Conservation (phyloP, 2,329 filamentous ascomycete genomes). For the Fusarium heterosporum region DNA sequence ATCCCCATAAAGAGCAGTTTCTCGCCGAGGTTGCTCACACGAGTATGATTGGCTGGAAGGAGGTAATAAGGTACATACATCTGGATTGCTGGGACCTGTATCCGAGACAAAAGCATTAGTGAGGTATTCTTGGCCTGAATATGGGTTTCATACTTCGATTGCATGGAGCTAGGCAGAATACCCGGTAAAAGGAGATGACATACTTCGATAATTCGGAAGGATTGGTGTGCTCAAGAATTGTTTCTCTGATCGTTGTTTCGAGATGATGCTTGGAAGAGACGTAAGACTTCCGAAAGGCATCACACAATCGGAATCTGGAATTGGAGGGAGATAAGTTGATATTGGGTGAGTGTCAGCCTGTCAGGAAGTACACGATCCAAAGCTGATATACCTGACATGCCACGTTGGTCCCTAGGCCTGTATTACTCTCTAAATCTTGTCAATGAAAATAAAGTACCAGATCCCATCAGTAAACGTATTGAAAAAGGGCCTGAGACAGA, state of each 20-base stretch:
- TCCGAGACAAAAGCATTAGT: background rate
- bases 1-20: conserved; percentile 33
- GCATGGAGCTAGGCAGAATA: background rate
- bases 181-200: background rate
- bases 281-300: background rate
- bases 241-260: background rate
- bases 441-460: no score
- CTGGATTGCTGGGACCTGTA: background rate
- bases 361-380: background rate
- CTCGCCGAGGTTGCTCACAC: conserved; percentile 8
- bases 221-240: background rate
- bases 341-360: background rate
- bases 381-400: background rate
- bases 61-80: conserved; percentile 12
- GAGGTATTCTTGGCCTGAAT: background rate
- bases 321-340: background rate
- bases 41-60: background rate
- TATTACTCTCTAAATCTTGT: no score
- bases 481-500: no score
- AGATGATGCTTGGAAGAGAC: background rate
- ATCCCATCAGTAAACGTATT: no score
- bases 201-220: conserved; percentile 12
- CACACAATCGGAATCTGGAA: background rate
- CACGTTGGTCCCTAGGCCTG: no score
- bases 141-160: background rate